Base-by-base conservation (phyloP, 2,329 filamentous ascomycete genomes). In the Cercospora janseana region DNA sequence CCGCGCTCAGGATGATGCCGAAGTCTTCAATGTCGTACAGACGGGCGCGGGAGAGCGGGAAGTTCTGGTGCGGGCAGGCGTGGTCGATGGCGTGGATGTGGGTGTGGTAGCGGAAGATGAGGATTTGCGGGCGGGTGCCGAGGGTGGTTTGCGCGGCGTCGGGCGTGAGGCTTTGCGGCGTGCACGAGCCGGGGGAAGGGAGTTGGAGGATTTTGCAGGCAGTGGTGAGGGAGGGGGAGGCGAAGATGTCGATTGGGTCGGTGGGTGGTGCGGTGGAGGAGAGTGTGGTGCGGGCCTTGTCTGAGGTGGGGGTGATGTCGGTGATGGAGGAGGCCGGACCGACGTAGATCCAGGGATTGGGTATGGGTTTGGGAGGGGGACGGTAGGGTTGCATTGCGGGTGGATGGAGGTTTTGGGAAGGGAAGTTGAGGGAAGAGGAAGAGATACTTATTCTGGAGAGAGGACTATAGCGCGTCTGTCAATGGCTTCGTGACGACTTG, bases 21-120 rank as follows among this genome's bases (percentile, higher is more conserved):
- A 87, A 88, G 53, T 88, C 85, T 58, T 88, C 85, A 59, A 88
- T 87, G 46, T 88, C 85, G 51, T 86, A 87, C 0, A 82, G 72
- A 0, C 69, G 77, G 0, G 81, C 83, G 34, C 79, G 75, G 0
- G 82, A 85, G 1, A 88, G 73, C 0, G 85, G 83, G 50, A 79
- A 87, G 0, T 82, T 78, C 1, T 79, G 81, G 58, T 88, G 85
- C 1, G 85, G 85, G 51, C 85, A 88, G 73, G 86, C 83, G 70
- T 87, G 83, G 51, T 87, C 82, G 16, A 87, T 71, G 0, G 84
- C 85, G 60, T 86, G 78, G n/a, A 87, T 73, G 52, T 78, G 81
- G 3, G 78, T 80, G 44, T 75, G 77, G 60, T 84, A 84, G 56
- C 75, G 75, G 55, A 86, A 87, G 0, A 87, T 75, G 13, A 87